Evolutionary conservation across 352 stramenopile species (phyloP), one percentile per base, ranked within the genome.

Genomic region (Globisporangium radiosum): DNA sequence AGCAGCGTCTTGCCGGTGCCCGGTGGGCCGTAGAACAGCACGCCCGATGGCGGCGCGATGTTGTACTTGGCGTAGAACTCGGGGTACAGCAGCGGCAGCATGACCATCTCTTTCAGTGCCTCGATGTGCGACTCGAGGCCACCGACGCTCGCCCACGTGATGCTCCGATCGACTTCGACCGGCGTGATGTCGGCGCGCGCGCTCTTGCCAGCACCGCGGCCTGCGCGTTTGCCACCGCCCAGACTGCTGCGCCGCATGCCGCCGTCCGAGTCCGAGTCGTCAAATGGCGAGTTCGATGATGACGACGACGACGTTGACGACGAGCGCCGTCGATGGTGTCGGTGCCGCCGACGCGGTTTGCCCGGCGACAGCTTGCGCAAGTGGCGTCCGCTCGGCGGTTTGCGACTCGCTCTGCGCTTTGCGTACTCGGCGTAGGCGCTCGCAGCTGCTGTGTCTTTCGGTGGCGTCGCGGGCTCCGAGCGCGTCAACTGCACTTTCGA

Each of bases 81-180:
- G 0, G 92, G 92, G 59, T 98, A 98, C 38, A 98, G 56, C 50
- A 97, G 62, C 7, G 92, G 92, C 13, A 98, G 76, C 74, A 97
- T 81, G 9, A 98, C 87, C 92, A 98, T 97, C 72, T 98, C 92
- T 64, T 97, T 97, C 57, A 98, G 72, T 33, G 88, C 80, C 52
- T 90, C 73, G 38, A 97, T 91, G 59, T 97, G 91, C 17, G 76
- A 73, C 44, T 84, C 75, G 11, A 97, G 66, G 0, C 90, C 90
- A 2, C 90, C 90, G 13, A 97, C 73, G 45, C 73, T 92, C 17
- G 91, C 81, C 88, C 88, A 97, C 4, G 73, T 93, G 48, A 97
- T 78, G 44, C 73, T 89, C 40, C 68, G 58, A 56, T 97, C 87
- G 7, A 97, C 73, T 69, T 92, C 77, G 1, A 97, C 61, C 4